These are phyloP conservation scores for Lentinus brumalis DNA, from an alignment of 768 basidiomycete genomes.

Conservation along the genomic window DNA sequence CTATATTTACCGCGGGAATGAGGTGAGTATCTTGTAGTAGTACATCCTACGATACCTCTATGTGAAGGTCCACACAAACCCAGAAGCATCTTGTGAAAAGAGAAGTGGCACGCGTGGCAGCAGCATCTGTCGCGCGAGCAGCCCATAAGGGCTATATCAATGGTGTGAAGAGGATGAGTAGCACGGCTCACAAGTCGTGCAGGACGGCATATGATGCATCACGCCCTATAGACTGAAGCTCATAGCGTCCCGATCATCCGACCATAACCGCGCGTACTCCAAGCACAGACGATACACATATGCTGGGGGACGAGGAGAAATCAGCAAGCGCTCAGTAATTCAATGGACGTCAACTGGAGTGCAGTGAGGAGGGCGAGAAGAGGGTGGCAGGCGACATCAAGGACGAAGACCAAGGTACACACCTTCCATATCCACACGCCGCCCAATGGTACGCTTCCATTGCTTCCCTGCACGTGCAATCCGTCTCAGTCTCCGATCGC, in stretches of 20 bases:
- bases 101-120: not conserved
- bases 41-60: slow-evolving; percentile 21
- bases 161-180: not conserved
- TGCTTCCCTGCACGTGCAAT: slow-evolving; percentile 92
- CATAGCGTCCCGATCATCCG: slow-evolving; percentile 84
- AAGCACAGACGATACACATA: slow-evolving; percentile 87
- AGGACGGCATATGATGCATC: not conserved
- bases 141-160: not conserved
- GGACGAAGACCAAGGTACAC: slow-evolving; percentile 28
- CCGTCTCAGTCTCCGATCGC: slow-evolving; percentile 71
- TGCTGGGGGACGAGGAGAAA: slow-evolving; percentile 42
- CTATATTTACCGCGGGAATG: slow-evolving; percentile 11
- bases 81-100: slow-evolving; percentile 1
- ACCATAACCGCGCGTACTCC: slow-evolving; percentile 85
- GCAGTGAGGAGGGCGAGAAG: not conserved
- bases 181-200: not conserved
- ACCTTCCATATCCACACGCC: slow-evolving; percentile 94
- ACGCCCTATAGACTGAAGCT: slow-evolving; percentile 31
- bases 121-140: not conserved
- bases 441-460: slow-evolving; percentile 85
- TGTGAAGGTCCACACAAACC: slow-evolving; percentile 10
- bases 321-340: slow-evolving; percentile 15
- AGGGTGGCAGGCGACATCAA: not conserved
- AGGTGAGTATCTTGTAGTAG: slow-evolving; percentile 5
- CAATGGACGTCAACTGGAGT: not conserved